phyloP scores from a whole-genome alignment of 2,329 filamentous ascomycete genomes.

The Pleurostoma richardsiae region DNA sequence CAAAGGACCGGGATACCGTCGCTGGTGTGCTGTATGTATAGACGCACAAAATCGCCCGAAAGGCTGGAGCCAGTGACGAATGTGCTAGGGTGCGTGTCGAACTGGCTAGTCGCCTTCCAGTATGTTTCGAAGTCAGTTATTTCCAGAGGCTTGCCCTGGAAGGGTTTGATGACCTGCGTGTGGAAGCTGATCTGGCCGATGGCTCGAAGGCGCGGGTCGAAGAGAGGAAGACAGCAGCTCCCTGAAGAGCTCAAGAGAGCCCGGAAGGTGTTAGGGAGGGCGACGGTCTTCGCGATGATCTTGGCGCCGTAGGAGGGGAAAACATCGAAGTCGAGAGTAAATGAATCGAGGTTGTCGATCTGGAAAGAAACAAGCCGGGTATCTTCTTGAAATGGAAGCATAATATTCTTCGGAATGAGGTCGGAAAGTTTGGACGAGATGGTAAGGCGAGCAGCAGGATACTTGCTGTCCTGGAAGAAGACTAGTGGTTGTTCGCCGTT shows the following conservation, averaged over 20 bases:
- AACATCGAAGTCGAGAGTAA: constrained; percentile 94
- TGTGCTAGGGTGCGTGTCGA: constrained; percentile 78
- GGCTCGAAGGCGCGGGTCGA: constrained; percentile 83
- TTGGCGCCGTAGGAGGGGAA: constrained; percentile 97
- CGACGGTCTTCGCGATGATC: constrained; percentile 93
- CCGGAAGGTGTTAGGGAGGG: constrained; percentile 80
- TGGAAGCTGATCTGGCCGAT: constrained; percentile 94
- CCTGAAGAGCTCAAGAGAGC: constrained; percentile 70
- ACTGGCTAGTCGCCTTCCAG: constrained; percentile 96
- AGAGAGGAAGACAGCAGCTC: constrained; percentile 79
- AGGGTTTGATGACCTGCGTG: constrained; percentile 95
- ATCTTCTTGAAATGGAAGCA: constrained; percentile 94
- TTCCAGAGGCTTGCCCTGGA: constrained; percentile 84
- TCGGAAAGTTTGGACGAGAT: constrained; percentile 96
- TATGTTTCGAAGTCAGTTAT: constrained; percentile 99
- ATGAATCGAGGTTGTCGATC: constrained; percentile 86
- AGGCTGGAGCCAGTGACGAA: constrained; percentile 93
- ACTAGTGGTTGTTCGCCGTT: constrained; percentile 69
- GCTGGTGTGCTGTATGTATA: constrained; percentile 87
- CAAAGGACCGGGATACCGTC: constrained; percentile 85
- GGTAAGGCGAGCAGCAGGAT: constrained; percentile 88
- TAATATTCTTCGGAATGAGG: constrained; percentile 91
- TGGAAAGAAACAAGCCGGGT: constrained; percentile 92
- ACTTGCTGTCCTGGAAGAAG: constrained; percentile 98
- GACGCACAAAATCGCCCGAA: constrained; percentile 87